Percentiles rank a stretch among this genome's conserved stretches.
phyloP scores from a whole-genome alignment of 768 basidiomycete genomes.

The Lentinula edodes region DNA sequence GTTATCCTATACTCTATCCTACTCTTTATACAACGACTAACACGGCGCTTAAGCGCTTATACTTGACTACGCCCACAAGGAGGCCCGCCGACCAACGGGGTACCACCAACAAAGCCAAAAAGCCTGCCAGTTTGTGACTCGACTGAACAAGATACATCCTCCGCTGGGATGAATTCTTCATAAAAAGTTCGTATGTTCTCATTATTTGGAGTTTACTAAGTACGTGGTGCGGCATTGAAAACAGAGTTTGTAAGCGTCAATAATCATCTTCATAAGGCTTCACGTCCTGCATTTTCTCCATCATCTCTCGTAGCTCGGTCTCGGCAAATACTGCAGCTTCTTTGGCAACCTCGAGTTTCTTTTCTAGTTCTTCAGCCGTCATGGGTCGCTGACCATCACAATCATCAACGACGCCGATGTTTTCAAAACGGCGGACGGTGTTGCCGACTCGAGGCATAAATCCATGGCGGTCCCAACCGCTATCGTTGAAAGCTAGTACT shows the following conservation, averaged over 20 bases:
- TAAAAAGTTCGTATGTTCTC: too few relatives aligned
- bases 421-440: slow-evolving; percentile 64
- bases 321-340: slow-evolving; percentile 70
- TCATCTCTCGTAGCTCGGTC: slow-evolving; percentile 66
- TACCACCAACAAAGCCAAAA: too few relatives aligned
- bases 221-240: too few relatives aligned
- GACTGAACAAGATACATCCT: too few relatives aligned
- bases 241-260: neutral
- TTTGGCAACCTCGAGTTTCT: slow-evolving; percentile 64
- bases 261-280: slow-evolving; percentile 36
- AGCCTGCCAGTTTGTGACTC: too few relatives aligned
- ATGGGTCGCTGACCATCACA: slow-evolving; percentile 43
- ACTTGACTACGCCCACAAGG: too few relatives aligned
- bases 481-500: slow-evolving; percentile 78
- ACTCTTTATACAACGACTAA: too few relatives aligned
- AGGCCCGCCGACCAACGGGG: too few relatives aligned
- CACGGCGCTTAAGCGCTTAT: too few relatives aligned
- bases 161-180: too few relatives aligned
- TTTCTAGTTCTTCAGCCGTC: slow-evolving; percentile 69
- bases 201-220: too few relatives aligned
- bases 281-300: slow-evolving; percentile 59
- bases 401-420: slow-evolving; percentile 52
- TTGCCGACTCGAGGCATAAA: slow-evolving; percentile 69
- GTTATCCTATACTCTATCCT: too few relatives aligned
- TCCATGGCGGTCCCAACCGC: slow-evolving; percentile 70